Evolutionary conservation across 2,329 filamentous ascomycete genomes (phyloP), one percentile per base, ranked within the genome.

Genomic region (Fusarium abutilonis): DNA sequence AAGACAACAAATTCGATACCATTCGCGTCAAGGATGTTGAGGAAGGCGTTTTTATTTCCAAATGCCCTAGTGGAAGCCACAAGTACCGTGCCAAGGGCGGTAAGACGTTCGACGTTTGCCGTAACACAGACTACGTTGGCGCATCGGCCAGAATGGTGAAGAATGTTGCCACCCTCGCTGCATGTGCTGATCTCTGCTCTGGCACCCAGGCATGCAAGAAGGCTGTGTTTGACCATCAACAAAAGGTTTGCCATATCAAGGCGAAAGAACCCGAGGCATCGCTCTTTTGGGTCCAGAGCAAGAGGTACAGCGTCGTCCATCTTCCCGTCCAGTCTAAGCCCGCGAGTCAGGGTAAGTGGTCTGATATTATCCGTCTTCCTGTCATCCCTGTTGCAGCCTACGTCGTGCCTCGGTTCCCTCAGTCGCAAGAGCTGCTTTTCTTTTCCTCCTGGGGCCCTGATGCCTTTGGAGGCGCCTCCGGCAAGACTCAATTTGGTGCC

Each of bases 221-320:
- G 19, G 63, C 63, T 5, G 67, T 70, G 1, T 69, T 62, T 7
- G 67, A 70, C 39, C 14, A 58, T 47, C 41, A 48, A 48, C 41
- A 64, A 4, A 70, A 70, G 39, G 48, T 63, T 23, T 66, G 63
- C 21, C 62, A 66, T 4, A 58, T 66, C 17, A 65, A 66, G 14
- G 61, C 28, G 4, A 35, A 39, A 4, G 63, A 66, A 31, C 61
- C 61, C 34, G 26, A 50, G 23, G 21, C 39, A 1, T 63, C 63
- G 2, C 46, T 66, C 4, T 65, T 63, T 19, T 66, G 63, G 61
- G 62, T 65, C 1, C 46, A 58, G 32, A 60, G 58, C 47, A 55
- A 58, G 40, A 31, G 53, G 31, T 66, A 38, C 40, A 65, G 56
- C 19, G 58, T 62, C 1, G 62, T 66, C n/a, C 34, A 61, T 13